Evolutionary conservation across 495 filamentous ascomycete genomes (phyloP), one percentile per base, ranked within the genome.

Genomic region (Thozetella sp.): DNA sequence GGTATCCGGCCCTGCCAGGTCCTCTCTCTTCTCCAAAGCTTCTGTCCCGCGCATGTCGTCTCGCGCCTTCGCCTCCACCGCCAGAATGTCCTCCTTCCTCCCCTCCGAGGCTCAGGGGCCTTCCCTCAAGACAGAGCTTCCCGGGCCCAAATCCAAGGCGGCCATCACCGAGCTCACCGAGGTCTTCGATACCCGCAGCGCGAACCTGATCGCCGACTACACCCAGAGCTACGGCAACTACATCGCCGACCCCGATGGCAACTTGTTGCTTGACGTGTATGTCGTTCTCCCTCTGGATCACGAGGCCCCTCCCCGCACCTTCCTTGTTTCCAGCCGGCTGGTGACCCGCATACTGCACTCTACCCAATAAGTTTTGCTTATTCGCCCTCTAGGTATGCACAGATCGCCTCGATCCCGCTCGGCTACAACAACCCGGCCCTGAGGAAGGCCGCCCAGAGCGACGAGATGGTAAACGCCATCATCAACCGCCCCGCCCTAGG

Each of bases 361-460:
- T 55, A 51, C n/a, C n/a, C n/a, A n/a, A n/a, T n/a, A n/a, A n/a
- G n/a, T n/a, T 20, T 40, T 34, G 24, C 48, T 66, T 55, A 69
- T 61, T 50, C 27, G 57, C 62, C 54, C 51, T 56, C 53, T 58
- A 92, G 89, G 58, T 95, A 95, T 63, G 90, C 93, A 45, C 94
- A 98, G 77, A 98, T 98, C 69, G 95, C 95, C 64, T 97, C 94
- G 23, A 99, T 99, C 70, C 94, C 94, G 25, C 81, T 99, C 57
- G 95, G 95, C 53, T 99, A 99, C 85, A 97, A 92, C 84, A 99
- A 99, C 76, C 91, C 93, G 22, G 73, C 82, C 63, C 83, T 99
- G 55, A 78, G 82, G 59, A 79, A 88, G 69, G 87, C 88, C 25
- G 91, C 91, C 34, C 79, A 78, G 55, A 88, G 87, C 63, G 84